These are phyloP conservation scores for Pharus latifolius DNA, from an alignment of 176 grass and related monocot genomes.

Conservation along the genomic window DNA sequence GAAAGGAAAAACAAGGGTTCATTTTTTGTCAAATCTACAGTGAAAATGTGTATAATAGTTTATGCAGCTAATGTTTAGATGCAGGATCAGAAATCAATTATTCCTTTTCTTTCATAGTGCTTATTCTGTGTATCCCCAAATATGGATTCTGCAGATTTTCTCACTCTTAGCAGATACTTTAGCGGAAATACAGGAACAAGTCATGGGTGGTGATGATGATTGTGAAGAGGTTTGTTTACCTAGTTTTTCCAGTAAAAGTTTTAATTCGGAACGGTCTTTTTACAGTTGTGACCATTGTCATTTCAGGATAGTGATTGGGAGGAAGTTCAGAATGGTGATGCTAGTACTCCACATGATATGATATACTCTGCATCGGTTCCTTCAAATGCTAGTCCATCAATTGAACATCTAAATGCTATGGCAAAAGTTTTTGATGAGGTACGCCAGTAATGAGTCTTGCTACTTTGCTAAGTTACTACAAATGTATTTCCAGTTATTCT, in stretches of 20 bases:
- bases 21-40: not conserved
- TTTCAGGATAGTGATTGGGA: constrained; percentile 83
- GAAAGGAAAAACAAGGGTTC: constrained; percentile 3
- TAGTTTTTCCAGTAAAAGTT: not conserved
- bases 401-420: constrained; percentile 78
- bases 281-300: constrained; percentile 8
- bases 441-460: not conserved
- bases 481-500: too few species aligned
- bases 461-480: not conserved
- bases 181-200: constrained; percentile 79
- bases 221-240: constrained; percentile 37
- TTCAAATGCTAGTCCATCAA: constrained; percentile 48
- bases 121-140: not conserved
- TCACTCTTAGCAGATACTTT: constrained; percentile 70
- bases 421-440: constrained; percentile 87
- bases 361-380: constrained; percentile 50
- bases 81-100: not conserved
- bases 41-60: not conserved
- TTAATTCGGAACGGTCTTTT: not conserved
- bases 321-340: constrained; percentile 50
- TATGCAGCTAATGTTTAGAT: not conserved
- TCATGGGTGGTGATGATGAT: constrained; percentile 39
- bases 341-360: constrained; percentile 36
- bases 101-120: not conserved
- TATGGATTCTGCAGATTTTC: constrained; percentile 70